phyloP scores from a whole-genome alignment of 2,329 filamentous ascomycete species.

The Hypoxylon sp. region DNA sequence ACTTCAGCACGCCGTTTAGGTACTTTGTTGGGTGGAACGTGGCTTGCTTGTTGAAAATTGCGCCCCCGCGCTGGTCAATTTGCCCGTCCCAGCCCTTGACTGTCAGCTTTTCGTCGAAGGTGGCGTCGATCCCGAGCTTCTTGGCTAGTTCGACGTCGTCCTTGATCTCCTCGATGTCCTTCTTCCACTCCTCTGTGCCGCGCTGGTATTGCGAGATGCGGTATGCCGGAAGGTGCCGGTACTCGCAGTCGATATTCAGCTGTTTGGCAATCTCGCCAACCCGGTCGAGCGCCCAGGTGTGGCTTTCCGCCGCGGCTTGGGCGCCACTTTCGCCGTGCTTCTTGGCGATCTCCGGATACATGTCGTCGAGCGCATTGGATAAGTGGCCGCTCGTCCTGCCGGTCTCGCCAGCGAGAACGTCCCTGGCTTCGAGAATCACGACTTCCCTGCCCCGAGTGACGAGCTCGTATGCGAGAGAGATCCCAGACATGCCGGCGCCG shows the following conservation, averaged over 20 bases:
- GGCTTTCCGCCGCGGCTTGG: constrained; percentile 65
- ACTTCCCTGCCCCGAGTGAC: constrained; percentile 65
- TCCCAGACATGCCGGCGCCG: constrained; percentile 67
- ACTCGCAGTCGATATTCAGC: constrained; percentile 70
- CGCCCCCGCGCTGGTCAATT: constrained; percentile 66
- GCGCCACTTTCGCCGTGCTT: constrained; percentile 67
- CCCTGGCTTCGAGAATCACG: constrained; percentile 67
- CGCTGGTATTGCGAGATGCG: constrained; percentile 65
- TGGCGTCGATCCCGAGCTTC: constrained; percentile 60
- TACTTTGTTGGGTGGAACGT: constrained; percentile 72
- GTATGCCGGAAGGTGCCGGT: constrained; percentile 64
- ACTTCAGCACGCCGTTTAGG: constrained; percentile 65
- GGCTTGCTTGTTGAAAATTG: constrained; percentile 63
- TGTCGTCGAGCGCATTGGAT: constrained; percentile 68
- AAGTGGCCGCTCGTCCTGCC: constrained; percentile 69
- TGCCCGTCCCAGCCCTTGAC: constrained; percentile 67
- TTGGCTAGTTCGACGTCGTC: constrained; percentile 62
- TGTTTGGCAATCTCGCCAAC: constrained; percentile 65
- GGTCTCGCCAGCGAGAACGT: constrained; percentile 68
- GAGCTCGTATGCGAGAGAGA: constrained; percentile 68
- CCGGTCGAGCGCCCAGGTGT: constrained; percentile 66
- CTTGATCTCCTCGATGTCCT: constrained; percentile 62
- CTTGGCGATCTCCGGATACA: constrained; percentile 65
- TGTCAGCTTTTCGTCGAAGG: constrained; percentile 61
- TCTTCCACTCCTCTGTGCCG: constrained; percentile 59